Conservation (phyloP, 1,284 basidiomycete species). For the Pascua sp. region DNA sequence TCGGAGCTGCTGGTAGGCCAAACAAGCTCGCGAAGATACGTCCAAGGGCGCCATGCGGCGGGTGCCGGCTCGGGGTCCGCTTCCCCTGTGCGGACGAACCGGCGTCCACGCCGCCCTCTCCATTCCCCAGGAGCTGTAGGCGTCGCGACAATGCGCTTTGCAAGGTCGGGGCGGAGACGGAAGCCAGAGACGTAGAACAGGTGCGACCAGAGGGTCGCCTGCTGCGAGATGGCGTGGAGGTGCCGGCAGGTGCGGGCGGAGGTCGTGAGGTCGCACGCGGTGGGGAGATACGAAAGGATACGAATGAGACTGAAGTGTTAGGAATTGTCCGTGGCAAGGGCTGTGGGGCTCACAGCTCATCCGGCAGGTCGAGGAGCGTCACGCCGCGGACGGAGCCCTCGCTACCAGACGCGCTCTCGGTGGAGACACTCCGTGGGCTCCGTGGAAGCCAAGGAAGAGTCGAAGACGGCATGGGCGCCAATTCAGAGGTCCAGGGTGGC, state of each 20-base stretch:
- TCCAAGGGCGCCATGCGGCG: not conserved
- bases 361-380: constrained; percentile 25
- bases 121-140: constrained; percentile 20
- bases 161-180: constrained; percentile 5
- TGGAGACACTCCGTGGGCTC: no score
- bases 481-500: no score
- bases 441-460: no score
- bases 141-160: constrained; percentile 11
- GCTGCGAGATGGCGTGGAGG: constrained; percentile 26
- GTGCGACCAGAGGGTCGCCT: constrained; percentile 28
- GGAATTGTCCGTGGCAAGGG: not conserved
- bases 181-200: constrained; percentile 23
- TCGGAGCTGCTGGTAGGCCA: not conserved
- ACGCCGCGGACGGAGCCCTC: no score
- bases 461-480: no score
- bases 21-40: constrained; percentile 1
- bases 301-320: constrained; percentile 23
- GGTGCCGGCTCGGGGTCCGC: not conserved
- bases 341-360: constrained; percentile 33
- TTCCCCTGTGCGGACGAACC: not conserved
- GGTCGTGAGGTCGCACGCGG: constrained; percentile 13
- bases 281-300: constrained; percentile 30
- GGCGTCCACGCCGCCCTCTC: constrained; percentile 12
- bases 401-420: no score
- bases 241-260: constrained; percentile 20